Percentiles rank a stretch among this genome's conserved stretches.
Evolutionary conservation across 2,329 filamentous ascomycete species (phyloP).

Genomic region (Beauveria australis): DNA sequence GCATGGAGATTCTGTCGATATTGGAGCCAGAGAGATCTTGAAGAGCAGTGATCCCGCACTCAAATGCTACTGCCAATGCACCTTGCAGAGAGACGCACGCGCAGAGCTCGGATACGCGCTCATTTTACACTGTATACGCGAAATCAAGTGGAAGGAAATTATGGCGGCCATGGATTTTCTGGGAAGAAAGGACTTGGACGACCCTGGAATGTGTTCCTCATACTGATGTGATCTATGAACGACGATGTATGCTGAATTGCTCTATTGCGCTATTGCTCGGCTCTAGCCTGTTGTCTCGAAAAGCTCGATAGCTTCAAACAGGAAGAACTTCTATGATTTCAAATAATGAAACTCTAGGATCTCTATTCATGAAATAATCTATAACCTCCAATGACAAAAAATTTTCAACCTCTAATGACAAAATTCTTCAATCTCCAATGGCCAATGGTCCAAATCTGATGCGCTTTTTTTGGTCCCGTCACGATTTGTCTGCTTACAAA

Average conservation of each 20-base stretch:
- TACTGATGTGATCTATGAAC: neutral
- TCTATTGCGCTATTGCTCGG: neutral
- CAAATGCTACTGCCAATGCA: slow-evolving; percentile 27
- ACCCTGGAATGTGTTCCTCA: slow-evolving; percentile 8
- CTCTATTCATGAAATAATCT: neutral
- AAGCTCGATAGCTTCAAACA: neutral
- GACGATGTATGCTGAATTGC: neutral
- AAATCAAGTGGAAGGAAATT: slow-evolving; percentile 23
- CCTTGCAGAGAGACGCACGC: slow-evolving; percentile 16
- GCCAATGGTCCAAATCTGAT: neutral
- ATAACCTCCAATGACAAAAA: neutral
- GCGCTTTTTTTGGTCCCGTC: neutral
- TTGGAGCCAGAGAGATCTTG: slow-evolving; percentile 19
- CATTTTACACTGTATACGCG: slow-evolving; percentile 15
- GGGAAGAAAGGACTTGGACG: slow-evolving; percentile 22
- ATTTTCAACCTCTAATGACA: neutral
- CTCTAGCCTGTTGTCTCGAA: neutral
- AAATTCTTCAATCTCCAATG: neutral
- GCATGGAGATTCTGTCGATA: slow-evolving; percentile 19
- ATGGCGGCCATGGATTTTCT: slow-evolving; percentile 17
- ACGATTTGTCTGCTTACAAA: neutral
- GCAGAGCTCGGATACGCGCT: slow-evolving; percentile 18
- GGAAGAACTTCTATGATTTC: neutral
- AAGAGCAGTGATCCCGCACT: slow-evolving; percentile 9
- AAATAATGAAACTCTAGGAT: too few relatives aligned